Base-by-base conservation (phyloP, 306 rosid genomes). In the Castanospermum australe region DNA sequence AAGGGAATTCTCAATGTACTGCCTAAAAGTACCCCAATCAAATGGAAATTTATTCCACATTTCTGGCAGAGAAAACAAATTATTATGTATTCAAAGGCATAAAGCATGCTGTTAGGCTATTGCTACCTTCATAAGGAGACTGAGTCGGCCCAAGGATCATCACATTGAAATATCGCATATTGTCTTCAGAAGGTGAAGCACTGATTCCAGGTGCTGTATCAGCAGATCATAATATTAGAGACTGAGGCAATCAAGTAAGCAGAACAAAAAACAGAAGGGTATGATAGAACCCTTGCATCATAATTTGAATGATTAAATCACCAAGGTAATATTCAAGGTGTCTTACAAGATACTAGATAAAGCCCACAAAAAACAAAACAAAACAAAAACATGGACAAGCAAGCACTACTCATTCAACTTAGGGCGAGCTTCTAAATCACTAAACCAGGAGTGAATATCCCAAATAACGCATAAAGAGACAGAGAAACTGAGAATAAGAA, bases 101-200 rank as follows among this genome's bases (percentile, higher is more conserved):
- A 15, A 13, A 32, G 25, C 61, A 60, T 9, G 35, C 25, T 14
- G 22, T 52, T 61, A 56, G 32, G 52, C 52, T 56, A 48, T 54
- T 84, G 85, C 88, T 86, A 94, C 98, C 98, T 88, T 94, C 98
- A 61, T 94, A 94, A 6, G 98, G 98, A 3, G 98, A 94, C 79
- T 94, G 98, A 1, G 94, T 87, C 0, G 98, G 98, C 68, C 98
- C 98, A 65, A 94, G 97, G 79, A 94, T 94, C 98, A 94, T 94
- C 81, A 94, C 98, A 72, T 92, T 94, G 80, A 94, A 94, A 80
- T 94, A 90, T 22, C 98, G 84, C 98, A 94, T 94, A 70, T 94
- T 94, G 36, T 92, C 98, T 75, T 94, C 98, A 1, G 98, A 94
- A 10, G 98, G 98, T 32, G 98, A 94, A 18, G 98, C 98, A 75